These are phyloP conservation scores for Barnettozyma wickerhamii DNA, from an alignment of 805 yeast genomes.

Conservation along the genomic window DNA sequence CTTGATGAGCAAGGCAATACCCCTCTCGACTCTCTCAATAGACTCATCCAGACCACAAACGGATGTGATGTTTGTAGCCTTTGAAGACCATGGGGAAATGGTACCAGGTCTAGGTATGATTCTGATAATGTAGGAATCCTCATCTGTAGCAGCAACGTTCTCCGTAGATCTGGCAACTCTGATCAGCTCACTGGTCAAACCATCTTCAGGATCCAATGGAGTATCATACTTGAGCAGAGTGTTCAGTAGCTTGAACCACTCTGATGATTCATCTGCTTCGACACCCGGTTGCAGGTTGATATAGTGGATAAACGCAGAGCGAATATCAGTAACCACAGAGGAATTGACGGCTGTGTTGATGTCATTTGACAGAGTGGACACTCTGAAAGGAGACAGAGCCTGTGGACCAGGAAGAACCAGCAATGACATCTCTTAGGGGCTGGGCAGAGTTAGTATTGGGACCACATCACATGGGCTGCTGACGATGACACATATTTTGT, in stretches of 20 bases:
- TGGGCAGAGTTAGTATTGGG: too few relatives aligned
- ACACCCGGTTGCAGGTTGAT: slow-evolving; percentile 46
- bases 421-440: slow-evolving; percentile 33
- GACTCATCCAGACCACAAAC: slow-evolving; percentile 76
- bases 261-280: slow-evolving; percentile 24
- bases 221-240: slow-evolving; percentile 72
- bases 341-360: slow-evolving; percentile 65
- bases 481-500: too few relatives aligned
- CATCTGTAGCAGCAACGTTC: slow-evolving; percentile 29
- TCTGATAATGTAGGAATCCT: slow-evolving; percentile 57
- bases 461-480: too few relatives aligned
- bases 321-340: slow-evolving; percentile 63
- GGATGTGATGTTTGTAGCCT: slow-evolving; percentile 90
- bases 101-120: slow-evolving; percentile 93
- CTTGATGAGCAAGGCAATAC: slow-evolving; percentile 67
- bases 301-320: slow-evolving; percentile 78
- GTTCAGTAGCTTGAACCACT: slow-evolving; percentile 46
- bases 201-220: slow-evolving; percentile 50
- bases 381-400: slow-evolving; percentile 85
- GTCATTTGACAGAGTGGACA: slow-evolving; percentile 64
- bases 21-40: slow-evolving; percentile 88
- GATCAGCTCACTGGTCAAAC: slow-evolving; percentile 38
- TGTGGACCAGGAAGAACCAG: slow-evolving; percentile 78
- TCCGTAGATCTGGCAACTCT: slow-evolving; percentile 30
- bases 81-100: slow-evolving; percentile 98